Conservation (phyloP, 495 filamentous ascomycete species). For the Penicillium desertorum region DNA sequence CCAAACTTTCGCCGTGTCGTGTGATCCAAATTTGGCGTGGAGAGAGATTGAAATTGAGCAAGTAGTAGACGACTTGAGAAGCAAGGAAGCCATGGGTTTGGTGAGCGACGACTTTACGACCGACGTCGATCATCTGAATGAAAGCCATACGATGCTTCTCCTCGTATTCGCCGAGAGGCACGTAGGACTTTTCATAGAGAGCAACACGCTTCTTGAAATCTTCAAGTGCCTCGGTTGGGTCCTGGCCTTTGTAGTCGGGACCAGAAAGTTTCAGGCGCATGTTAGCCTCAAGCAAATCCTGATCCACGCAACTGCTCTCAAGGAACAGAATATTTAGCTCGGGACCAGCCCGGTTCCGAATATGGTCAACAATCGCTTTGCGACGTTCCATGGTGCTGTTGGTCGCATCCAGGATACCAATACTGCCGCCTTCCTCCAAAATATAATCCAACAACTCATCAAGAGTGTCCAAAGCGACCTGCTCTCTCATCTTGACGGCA, state of each 20-base stretch:
- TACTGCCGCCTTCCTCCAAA: conserved; percentile 74
- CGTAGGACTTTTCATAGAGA: conserved; percentile 89
- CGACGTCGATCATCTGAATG: conserved; percentile 96
- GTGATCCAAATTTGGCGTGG: conserved; percentile 98
- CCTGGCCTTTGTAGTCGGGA: conserved; percentile 92
- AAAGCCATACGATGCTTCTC: conserved; percentile 86
- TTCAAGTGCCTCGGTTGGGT: conserved; percentile 74
- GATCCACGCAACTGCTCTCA: conserved; percentile 87
- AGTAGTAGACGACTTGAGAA: conserved; percentile 85
- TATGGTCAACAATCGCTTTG: conserved; percentile 76
- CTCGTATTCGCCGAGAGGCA: conserved; percentile 87
- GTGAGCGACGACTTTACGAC: conserved; percentile 86
- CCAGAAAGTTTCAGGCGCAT: conserved; percentile 98
- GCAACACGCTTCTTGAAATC: conserved; percentile 95
- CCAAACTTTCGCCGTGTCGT: conserved; percentile 79
- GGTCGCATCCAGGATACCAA: conserved; percentile 98
- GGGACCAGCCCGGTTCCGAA: conserved; percentile 79
- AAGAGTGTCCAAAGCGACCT: conserved; percentile 86
- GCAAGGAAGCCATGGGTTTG: conserved; percentile 89
- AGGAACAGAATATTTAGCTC: conserved; percentile 89
- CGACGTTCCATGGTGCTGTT: conserved; percentile 90
- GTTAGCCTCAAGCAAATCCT: conserved; percentile 82
- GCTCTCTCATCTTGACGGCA: conserved; percentile 81
- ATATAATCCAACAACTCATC: conserved; percentile 91
- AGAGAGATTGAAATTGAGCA: conserved; percentile 93